Conservation (phyloP, 2,329 filamentous ascomycete genomes). For the Diaporthe sp. region DNA sequence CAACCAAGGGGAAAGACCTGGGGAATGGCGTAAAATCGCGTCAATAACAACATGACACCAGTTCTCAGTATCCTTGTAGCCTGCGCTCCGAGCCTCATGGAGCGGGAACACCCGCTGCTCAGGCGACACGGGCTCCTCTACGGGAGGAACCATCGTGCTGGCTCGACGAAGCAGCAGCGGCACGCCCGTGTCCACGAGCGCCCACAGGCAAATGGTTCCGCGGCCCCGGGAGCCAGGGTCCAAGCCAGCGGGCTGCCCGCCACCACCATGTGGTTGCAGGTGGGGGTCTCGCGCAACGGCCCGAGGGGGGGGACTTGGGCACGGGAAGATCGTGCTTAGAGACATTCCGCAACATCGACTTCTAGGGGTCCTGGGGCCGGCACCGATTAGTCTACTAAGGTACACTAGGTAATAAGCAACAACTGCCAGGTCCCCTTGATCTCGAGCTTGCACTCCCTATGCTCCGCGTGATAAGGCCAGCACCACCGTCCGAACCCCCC, state of each 20-base stretch:
- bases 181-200: background rate
- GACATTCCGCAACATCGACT: background rate
- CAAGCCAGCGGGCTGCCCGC: background rate
- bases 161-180: background rate
- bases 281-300: conserved; percentile 20
- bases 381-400: background rate
- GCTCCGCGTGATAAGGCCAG: background rate
- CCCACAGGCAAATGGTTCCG: background rate
- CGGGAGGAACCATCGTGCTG: background rate
- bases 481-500: background rate
- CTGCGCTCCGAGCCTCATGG: background rate
- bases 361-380: background rate
- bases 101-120: background rate
- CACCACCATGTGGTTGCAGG: background rate
- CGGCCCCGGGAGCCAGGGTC: background rate
- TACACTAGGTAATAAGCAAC: background rate
- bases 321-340: background rate
- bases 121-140: background rate
- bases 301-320: background rate
- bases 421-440: background rate
- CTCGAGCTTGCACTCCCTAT: background rate
- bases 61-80: background rate
- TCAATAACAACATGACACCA: background rate
- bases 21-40: background rate
- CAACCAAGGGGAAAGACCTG: background rate